Percentiles rank a stretch among this genome's conserved stretches.
Evolutionary conservation across 139 green algal genomes (phyloP).

Genomic region (Pseudopediastrum boryanum): DNA sequence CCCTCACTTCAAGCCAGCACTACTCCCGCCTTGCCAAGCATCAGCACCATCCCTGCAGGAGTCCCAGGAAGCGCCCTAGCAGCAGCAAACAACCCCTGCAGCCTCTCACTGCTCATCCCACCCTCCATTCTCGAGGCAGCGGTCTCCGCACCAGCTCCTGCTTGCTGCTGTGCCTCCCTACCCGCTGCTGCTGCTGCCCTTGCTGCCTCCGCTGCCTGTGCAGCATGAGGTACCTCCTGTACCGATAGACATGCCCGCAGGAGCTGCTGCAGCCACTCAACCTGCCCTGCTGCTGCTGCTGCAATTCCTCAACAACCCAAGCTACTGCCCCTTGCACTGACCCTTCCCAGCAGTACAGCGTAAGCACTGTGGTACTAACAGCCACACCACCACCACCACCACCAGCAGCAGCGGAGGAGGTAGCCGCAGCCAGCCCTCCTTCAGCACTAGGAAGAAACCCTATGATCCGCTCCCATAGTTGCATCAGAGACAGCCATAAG

Average conservation of each 20-base stretch:
- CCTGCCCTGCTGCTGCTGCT: conserved; percentile 11
- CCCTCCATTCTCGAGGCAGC: too few relatives aligned
- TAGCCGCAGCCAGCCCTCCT: not conserved
- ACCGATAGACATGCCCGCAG: conserved; percentile 4
- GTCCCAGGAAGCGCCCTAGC: too few relatives aligned
- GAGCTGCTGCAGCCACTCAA: not conserved
- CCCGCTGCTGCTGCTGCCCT: not conserved
- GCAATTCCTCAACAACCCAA: not conserved
- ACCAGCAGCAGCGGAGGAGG: not conserved
- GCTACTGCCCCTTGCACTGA: not conserved
- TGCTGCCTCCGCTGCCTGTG: not conserved
- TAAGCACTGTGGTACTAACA: not conserved
- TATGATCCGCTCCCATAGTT: not conserved
- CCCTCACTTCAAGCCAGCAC: too few relatives aligned
- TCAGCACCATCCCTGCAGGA: too few relatives aligned
- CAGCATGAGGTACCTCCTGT: not conserved
- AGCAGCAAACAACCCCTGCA: too few relatives aligned
- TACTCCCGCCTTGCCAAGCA: too few relatives aligned
- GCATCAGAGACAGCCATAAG: conserved; percentile 8
- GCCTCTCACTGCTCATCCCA: too few relatives aligned
- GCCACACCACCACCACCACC: not conserved
- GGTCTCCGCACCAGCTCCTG: not conserved
- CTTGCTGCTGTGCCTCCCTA: not conserved
- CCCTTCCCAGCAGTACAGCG: not conserved
- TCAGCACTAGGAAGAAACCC: not conserved